phyloP scores from a whole-genome alignment of 495 filamentous ascomycete genomes.

The Penicillium steckii region DNA sequence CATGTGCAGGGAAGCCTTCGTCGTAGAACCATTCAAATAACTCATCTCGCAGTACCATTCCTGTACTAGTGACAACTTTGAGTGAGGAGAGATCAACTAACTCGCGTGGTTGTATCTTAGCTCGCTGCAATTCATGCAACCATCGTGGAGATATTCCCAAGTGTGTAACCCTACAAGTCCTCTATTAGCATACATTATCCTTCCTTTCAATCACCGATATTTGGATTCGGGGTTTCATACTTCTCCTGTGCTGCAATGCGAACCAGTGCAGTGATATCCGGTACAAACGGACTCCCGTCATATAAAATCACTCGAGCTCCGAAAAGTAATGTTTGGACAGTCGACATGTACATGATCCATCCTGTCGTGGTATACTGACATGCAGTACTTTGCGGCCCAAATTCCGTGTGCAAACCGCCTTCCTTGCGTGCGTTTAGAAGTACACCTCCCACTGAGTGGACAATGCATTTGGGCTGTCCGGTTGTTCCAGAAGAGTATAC shows the following conservation, averaged over 20 bases:
- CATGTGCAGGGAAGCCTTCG: conserved; percentile 61
- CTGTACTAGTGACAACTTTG: conserved; percentile 62
- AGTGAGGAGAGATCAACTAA: conserved; percentile 61
- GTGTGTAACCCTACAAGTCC: conserved; percentile 45
- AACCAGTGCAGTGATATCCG: conserved; percentile 59
- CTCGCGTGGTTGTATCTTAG: conserved; percentile 55
- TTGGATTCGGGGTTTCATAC: conserved; percentile 31
- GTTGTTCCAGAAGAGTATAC: conserved; percentile 78
- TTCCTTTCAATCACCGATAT: not conserved
- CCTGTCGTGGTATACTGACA: conserved; percentile 66
- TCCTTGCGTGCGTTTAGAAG: conserved; percentile 54
- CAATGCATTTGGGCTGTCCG: conserved; percentile 79
- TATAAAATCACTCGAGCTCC: conserved; percentile 65
- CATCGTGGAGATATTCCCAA: conserved; percentile 74
- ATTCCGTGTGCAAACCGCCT: conserved; percentile 55
- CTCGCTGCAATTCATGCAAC: conserved; percentile 65
- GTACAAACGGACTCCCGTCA: conserved; percentile 75
- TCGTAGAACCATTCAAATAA: conserved; percentile 85
- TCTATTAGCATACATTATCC: not conserved
- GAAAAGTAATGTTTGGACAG: conserved; percentile 49
- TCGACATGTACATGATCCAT: conserved; percentile 81
- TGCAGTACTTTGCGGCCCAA: conserved; percentile 44
- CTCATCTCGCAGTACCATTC: conserved; percentile 73
- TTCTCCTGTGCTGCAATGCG: conserved; percentile 56
- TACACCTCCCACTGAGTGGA: conserved; percentile 47